Base-by-base conservation (phyloP, 2,329 filamentous ascomycete species). In the Scleromitrula shiraiana region DNA sequence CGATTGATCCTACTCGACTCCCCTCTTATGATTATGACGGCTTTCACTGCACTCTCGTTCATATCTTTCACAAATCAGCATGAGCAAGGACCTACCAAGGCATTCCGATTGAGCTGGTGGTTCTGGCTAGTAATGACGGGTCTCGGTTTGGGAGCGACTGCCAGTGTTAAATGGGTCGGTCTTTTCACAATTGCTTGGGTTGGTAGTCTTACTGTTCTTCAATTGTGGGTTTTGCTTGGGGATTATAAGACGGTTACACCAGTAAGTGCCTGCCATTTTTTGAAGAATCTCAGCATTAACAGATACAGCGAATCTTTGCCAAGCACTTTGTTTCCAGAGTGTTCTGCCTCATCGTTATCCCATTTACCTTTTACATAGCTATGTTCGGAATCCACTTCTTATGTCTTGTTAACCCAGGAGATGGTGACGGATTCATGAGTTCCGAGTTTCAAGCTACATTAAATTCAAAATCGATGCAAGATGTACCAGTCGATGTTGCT, bases 171-270 rank as follows among this genome's bases (percentile, higher is more conserved):
- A 73, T 98, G 93, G 93, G 93, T 98, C 63, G 93, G 93, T 42
- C 76, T 98, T 44, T 97, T 98, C 74, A 98, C 93, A 54, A 96
- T 96, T 67, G 93, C 91, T 41, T 98, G 93, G 93, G 88, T 98
- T 57, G 93, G 93, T 53, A 80, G 77, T 67, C 78, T 98, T 69
- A 98, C 93, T 30, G 68, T 91, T 37, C 67, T 98, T 38, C 93
- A 98, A 72, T 78, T 98, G 50, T 98, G 93, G 93, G 82, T 96
- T 57, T 73, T 98, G 48, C 83, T 96, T 33, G 93, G 90, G 55
- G 93, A 98, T 66, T 78, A 78, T 56, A 88, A 82, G 69, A 90
- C 83, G 46, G 89, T 97, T 43, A 88, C 88, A 45, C 76, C 88
- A 54, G 79, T 82, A 72, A 63, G 77, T 65, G 26, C 12, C 14